phyloP scores from a whole-genome alignment of 805 yeast species.

The Teunomyces barrocoloradensis region DNA sequence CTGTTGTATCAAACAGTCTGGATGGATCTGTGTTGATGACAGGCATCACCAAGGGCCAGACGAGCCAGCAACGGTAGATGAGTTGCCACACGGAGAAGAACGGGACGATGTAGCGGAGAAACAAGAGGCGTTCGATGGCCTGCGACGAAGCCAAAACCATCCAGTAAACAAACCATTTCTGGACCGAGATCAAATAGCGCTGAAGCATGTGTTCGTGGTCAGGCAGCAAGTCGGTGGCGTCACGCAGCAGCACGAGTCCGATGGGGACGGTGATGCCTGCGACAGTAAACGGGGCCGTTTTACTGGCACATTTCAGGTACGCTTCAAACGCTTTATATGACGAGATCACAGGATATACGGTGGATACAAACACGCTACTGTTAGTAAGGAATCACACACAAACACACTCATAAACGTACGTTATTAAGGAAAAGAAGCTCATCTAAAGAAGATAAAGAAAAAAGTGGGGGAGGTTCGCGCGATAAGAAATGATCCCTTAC shows the following conservation, averaged over 20 bases:
- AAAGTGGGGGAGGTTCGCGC: slow-evolving; percentile 1
- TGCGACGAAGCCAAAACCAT: slow-evolving; percentile 49
- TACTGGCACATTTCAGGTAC: slow-evolving; percentile 31
- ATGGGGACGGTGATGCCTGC: slow-evolving; percentile 40
- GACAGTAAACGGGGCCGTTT: slow-evolving; percentile 29
- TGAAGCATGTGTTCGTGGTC: slow-evolving; percentile 15
- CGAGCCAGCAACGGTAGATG: slow-evolving; percentile 57
- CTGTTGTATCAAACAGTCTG: slow-evolving; percentile 8
- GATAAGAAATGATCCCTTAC: slow-evolving; percentile 6
- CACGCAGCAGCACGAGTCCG: slow-evolving; percentile 4
- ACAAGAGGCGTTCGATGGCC: slow-evolving; percentile 40
- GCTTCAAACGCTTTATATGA: slow-evolving; percentile 56
- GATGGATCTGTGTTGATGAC: slow-evolving; percentile 8
- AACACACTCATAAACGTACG: slow-evolving; percentile 1
- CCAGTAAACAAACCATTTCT: slow-evolving; percentile 60
- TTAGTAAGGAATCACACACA: neutral
- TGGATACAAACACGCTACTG: slow-evolving; percentile 36
- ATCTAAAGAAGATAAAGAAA: neutral
- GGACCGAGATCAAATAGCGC: slow-evolving; percentile 24
- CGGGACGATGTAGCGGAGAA: slow-evolving; percentile 52
- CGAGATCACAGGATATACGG: slow-evolving; percentile 58
- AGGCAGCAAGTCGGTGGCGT: slow-evolving; percentile 5
- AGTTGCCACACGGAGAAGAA: slow-evolving; percentile 50
- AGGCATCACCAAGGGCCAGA: slow-evolving; percentile 39
- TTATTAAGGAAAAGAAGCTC: slow-evolving; percentile 7